Evolutionary conservation across 768 basidiomycete genomes (phyloP).

Genomic region (Xanthoconium purpureum): DNA sequence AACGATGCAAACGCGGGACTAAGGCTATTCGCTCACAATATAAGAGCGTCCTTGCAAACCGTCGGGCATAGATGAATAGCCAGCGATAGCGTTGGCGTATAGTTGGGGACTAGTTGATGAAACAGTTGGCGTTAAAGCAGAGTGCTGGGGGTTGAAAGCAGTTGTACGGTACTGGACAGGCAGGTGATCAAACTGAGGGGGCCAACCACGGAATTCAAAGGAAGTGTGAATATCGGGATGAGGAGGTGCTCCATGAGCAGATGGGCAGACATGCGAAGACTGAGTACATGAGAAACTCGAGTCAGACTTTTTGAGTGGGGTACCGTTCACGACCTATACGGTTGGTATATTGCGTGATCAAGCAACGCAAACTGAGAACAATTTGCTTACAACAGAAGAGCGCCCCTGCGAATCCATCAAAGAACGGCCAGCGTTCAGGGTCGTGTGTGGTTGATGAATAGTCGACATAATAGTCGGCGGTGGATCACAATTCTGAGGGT

Average conservation of each 20-base stretch:
- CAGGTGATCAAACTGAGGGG: neutral
- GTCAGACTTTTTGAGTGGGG: neutral
- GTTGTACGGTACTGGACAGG: neutral
- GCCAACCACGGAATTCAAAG: neutral
- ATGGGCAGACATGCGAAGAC: too few relatives aligned
- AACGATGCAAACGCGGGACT: neutral
- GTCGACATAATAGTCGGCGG: too few relatives aligned
- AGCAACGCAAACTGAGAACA: too few relatives aligned
- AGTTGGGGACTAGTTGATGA: neutral
- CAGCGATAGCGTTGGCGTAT: too few relatives aligned
- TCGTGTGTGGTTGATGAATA: too few relatives aligned
- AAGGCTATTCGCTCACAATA: neutral
- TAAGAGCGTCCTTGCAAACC: neutral
- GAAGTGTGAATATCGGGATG: fast-evolving
- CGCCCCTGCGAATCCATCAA: too few relatives aligned
- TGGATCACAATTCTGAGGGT: too few relatives aligned
- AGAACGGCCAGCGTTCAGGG: too few relatives aligned
- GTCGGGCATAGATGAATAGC: too few relatives aligned
- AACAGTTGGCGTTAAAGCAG: neutral
- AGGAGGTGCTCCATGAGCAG: neutral
- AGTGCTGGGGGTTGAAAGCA: neutral
- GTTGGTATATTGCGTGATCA: too few relatives aligned
- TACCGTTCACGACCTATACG: too few relatives aligned
- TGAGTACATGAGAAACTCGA: neutral
- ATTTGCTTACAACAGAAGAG: too few relatives aligned